These are phyloP conservation scores for Spirogloea muscicola DNA, from an alignment of 139 green algal species.

Conservation along the genomic window DNA sequence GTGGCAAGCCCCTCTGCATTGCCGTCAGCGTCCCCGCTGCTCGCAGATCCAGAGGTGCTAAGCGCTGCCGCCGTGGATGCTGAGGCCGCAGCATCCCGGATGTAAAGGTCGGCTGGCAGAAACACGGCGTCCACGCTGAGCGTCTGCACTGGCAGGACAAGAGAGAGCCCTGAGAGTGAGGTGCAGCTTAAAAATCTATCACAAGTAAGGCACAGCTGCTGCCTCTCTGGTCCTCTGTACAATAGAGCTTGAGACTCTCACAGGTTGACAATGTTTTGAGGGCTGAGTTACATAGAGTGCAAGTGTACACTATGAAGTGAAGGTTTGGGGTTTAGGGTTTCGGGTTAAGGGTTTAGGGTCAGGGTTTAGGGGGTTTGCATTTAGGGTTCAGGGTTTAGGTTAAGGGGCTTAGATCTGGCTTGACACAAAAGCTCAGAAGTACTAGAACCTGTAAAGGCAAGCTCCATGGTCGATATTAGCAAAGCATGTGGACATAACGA, in stretches of 20 bases:
- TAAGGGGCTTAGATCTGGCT: no score
- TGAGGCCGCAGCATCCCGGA: no score
- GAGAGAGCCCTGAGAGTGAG: background rate
- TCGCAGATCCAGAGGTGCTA: background rate
- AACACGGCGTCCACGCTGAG: conserved; percentile 74
- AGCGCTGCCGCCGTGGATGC: background rate
- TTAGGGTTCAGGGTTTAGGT: no score
- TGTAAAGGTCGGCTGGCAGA: conserved; percentile 67
- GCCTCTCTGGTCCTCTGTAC: background rate
- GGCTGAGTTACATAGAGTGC: no score
- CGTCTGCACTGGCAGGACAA: background rate
- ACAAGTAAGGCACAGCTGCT: background rate
- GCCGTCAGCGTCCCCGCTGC: background rate
- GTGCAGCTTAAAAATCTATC: background rate
- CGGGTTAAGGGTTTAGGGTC: no score
- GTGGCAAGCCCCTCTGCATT: background rate
- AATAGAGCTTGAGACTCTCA: background rate
- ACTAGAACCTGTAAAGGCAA: no score
- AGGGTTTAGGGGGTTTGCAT: no score
- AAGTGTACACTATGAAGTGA: no score
- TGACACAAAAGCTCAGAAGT: no score
- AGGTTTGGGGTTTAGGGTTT: no score
- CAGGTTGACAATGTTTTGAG: no score
- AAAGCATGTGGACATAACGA: background rate
- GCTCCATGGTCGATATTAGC: background rate